Evolutionary conservation across 805 yeast species (phyloP).

Genomic region (Schwanniomyces pseudopolymorphus): DNA sequence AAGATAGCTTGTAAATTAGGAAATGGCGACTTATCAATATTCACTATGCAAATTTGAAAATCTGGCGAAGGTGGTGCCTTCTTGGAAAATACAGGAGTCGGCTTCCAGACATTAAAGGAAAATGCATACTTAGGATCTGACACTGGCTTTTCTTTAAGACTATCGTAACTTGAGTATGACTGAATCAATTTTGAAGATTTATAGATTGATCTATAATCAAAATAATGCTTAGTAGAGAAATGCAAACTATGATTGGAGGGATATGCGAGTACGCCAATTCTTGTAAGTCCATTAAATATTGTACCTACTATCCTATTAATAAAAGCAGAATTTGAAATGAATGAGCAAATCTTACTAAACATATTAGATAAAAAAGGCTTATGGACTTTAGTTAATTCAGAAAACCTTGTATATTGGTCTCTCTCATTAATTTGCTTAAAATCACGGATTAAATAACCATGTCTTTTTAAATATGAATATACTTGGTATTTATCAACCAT

Average conservation of each 20-base stretch:
- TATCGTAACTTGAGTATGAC: slow-evolving; percentile 12
- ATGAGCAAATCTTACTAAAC: not conserved
- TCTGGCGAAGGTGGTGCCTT: slow-evolving; percentile 71
- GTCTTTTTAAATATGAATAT: slow-evolving; percentile 70
- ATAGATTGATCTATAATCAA: slow-evolving; percentile 21
- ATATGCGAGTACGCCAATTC: slow-evolving; percentile 13
- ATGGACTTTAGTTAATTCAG: not conserved
- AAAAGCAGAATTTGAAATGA: not conserved
- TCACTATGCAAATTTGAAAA: slow-evolving; percentile 64
- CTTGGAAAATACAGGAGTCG: slow-evolving; percentile 68
- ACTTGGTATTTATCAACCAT: slow-evolving; percentile 60
- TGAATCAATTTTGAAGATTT: slow-evolving; percentile 21
- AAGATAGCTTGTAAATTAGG: slow-evolving; percentile 49
- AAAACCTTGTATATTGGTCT: slow-evolving; percentile 4
- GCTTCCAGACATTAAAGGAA: slow-evolving; percentile 81
- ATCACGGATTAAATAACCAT: slow-evolving; percentile 66
- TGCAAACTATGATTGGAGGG: slow-evolving; percentile 15
- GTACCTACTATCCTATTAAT: not conserved
- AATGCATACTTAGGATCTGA: slow-evolving; percentile 24
- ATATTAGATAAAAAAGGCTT: not conserved
- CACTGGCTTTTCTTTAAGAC: slow-evolving; percentile 3
- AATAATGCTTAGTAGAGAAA: slow-evolving; percentile 23
- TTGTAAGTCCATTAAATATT: not conserved
- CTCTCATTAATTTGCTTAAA: slow-evolving; percentile 10
- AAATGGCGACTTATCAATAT: slow-evolving; percentile 42